Evolutionary conservation across 2,329 filamentous ascomycete genomes (phyloP).

Genomic region (Cordyceps fumosorosea): DNA sequence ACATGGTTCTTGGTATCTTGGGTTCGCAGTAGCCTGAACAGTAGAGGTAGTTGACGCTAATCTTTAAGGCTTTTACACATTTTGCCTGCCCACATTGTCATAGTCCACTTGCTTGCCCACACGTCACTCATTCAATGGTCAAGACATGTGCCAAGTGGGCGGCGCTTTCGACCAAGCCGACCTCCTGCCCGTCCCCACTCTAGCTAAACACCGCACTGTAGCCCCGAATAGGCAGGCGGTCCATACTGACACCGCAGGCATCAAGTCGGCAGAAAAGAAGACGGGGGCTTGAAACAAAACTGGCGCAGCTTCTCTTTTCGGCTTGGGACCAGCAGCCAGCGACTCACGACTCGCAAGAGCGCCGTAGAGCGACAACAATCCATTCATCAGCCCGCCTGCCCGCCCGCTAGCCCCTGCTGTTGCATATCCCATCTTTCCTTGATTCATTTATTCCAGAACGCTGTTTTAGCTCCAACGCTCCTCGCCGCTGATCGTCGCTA

Average conservation of each 20-base stretch:
- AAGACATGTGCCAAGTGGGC: neutral
- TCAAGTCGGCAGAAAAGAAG: neutral
- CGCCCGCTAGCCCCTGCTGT: neutral
- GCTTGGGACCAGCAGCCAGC: neutral
- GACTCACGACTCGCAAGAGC: neutral
- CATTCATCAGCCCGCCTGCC: neutral
- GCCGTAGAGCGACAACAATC: neutral
- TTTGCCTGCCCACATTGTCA: neutral
- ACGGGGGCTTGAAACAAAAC: neutral
- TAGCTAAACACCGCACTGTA: neutral
- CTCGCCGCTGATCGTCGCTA: neutral
- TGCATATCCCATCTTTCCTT: neutral
- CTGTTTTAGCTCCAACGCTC: neutral
- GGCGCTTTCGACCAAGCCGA: neutral
- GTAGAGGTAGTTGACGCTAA: too few relatives aligned
- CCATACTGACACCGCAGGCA: neutral
- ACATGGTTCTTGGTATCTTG: too few relatives aligned
- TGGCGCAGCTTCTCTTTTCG: conserved; percentile 1
- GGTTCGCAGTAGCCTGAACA: too few relatives aligned
- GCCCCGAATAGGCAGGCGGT: conserved; percentile 4
- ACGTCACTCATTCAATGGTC: neutral
- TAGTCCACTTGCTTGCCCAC: neutral
- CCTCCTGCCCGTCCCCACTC: neutral
- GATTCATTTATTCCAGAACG: neutral
- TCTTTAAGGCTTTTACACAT: neutral